Percentiles rank a stretch among this genome's conserved stretches.
phyloP scores from a whole-genome alignment of 164 flowering plant genomes.

The Dillenia turbinata region DNA sequence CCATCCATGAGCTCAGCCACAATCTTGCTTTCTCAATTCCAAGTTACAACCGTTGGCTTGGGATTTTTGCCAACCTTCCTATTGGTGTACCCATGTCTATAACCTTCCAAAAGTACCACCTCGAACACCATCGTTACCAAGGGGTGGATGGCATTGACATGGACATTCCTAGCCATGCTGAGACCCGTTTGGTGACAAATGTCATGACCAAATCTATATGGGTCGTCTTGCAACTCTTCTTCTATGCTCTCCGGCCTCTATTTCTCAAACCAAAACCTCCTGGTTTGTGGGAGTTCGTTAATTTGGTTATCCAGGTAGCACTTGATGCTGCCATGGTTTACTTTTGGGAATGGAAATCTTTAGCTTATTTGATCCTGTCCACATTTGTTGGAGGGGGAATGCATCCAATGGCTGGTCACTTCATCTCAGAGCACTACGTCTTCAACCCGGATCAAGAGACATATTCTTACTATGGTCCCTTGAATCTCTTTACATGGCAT shows the following conservation, averaged over 20 bases:
- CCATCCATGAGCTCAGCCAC: constrained; percentile 96
- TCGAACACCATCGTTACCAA: constrained; percentile 91
- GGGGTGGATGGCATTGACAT: constrained; percentile 93
- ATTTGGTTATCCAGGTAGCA: constrained; percentile 51
- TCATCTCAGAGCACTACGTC: constrained; percentile 90
- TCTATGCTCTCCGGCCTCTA: constrained; percentile 85
- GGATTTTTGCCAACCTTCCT: constrained; percentile 95
- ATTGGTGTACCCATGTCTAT: constrained; percentile 95
- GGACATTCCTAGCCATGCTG: constrained; percentile 80
- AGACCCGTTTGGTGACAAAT: constrained; percentile 63
- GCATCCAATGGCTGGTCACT: constrained; percentile 99
- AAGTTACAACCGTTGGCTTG: constrained; percentile 84
- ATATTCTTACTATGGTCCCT: constrained; percentile 90
- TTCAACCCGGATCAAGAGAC: constrained; percentile 89
- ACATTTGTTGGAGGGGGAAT: constrained; percentile 97
- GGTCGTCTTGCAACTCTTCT: constrained; percentile 89
- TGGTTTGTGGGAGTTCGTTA: constrained; percentile 86
- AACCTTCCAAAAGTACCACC: constrained; percentile 95
- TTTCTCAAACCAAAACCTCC: constrained; percentile 97
- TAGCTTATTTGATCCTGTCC: constrained; percentile 76
- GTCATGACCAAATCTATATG: constrained; percentile 66
- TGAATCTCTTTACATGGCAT: constrained; percentile 85
- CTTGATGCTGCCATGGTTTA: constrained; percentile 66
- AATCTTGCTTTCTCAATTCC: constrained; percentile 96
- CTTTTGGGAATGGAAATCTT: constrained; percentile 76